Evolutionary conservation across 345 rosid species (phyloP), one percentile per base, ranked within the genome.

Genomic region (Geranium brycei): DNA sequence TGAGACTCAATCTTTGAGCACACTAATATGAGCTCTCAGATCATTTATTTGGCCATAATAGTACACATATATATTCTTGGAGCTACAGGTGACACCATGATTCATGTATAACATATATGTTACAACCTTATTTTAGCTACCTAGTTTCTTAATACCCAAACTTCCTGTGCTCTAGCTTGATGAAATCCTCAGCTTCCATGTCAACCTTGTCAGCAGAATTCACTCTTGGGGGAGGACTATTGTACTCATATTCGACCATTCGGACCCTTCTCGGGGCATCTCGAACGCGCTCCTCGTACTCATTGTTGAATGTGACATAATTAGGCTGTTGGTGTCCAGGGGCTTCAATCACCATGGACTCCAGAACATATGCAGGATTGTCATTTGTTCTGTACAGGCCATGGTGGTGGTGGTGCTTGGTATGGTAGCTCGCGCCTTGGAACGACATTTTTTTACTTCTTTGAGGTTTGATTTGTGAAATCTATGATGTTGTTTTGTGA

Each of bases 171-270:
- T 86, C 77, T 0, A 75, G 31, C 69, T 72, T 68, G 62, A 86
- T 83, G 31, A 84, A 89, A 13, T 77, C 76, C 38, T 83, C 92
- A 38, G 96, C 88, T 66, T 73, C 86, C 56, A 53, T 66, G 64
- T 89, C 80, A 14, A 89, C 76, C 59, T 77, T 73, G 56, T 83
- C 83, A 35, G 55, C 61, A 5, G 51, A 5, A 14, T 13, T 60
- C n/a, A 3, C 19, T 7, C 63, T 31, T 51, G 8, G 62, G 13
- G 19, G 57, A 19, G 62, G 18, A 51, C 8, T 64, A 31, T 65
- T 56, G 7, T 62, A 5, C 12, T 72, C 70, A 19, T 75, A 59
- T 31, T 59, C 61, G 14, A 61, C 10, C n/a, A 38, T 71, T 16
- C 19, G 65, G 61, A 41, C 17, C 32, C 56, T 65, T 32, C 35